Base-by-base conservation (phyloP, 2,329 filamentous ascomycete genomes). In the Cordyceps cicadae region DNA sequence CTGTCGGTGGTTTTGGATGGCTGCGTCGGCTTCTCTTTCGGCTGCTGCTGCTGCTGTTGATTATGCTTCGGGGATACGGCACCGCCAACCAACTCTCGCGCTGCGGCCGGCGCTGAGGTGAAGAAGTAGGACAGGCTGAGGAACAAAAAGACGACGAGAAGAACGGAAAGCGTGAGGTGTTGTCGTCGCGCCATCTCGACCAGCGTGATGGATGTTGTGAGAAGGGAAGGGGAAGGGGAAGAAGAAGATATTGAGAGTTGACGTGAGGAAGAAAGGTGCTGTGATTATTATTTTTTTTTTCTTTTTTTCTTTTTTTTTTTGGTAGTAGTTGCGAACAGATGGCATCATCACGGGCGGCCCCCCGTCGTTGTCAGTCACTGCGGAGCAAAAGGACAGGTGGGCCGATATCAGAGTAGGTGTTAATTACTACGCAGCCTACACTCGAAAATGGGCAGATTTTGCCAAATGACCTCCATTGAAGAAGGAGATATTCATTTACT, bases 41-140 rank as follows among this genome's bases (percentile, higher is more conserved):
- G 29, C 29, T 29, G 29, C 29, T 19, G 32, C 34, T 15, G 48
- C 46, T 15, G 43, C 39, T 32, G 43, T 12, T 34, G 21, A n/a
- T 24, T 19, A 4, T 24, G 17, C 29, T 52, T 51, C 24, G 46
- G 19, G 34, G 32, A 5, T 49, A 46, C 43, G 48, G 29, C 15
- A 17, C 11, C 21, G 45, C 29, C 21, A 5, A 43, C 50, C 2
- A 54, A 14, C 12, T 53, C 37, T 61, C 54, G 26, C 41, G 64
- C 64, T 12, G 67, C 60, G 57, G 37, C 65, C 62, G 52, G 63
- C 43, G 62, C 59, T 60, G 54, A 29, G 8, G 62, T 49, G 65
- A 86, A 81, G 64, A 83, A 76, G 65, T 87, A 81, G 46, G 82
- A 81, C 61, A 89, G 65, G 67, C 82, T 79, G 59, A 84, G 75